These are phyloP conservation scores for Lachancea dasiensis DNA, from an alignment of 805 yeast genomes.

Conservation along the genomic window DNA sequence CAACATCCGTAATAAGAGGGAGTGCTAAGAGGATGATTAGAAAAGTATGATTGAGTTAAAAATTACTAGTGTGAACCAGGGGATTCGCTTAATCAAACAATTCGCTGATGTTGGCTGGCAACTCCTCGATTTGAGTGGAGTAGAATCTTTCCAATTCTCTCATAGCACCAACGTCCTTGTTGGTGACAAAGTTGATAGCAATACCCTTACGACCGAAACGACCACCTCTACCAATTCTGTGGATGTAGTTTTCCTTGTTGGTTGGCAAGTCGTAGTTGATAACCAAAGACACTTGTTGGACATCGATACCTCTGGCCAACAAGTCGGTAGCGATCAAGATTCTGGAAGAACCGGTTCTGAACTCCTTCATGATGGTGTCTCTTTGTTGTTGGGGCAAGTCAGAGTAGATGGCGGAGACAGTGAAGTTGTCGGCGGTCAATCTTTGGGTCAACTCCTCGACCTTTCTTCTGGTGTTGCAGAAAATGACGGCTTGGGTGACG, in stretches of 20 bases:
- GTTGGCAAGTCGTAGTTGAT: conserved; percentile 92
- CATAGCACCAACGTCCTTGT: conserved; percentile 66
- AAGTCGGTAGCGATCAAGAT: conserved; percentile 94
- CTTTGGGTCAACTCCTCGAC: conserved; percentile 85
- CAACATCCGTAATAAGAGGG: conserved; percentile 4
- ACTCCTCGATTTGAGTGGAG: conserved; percentile 66
- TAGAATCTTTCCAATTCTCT: conserved; percentile 71
- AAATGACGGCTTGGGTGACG: conserved; percentile 95
- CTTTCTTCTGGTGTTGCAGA: conserved; percentile 94
- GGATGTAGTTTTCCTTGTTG: conserved; percentile 92
- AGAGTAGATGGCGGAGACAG: conserved; percentile 94
- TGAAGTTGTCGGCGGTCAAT: conserved; percentile 74
- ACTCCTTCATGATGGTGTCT: conserved; percentile 91
- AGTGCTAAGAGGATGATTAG: not conserved
- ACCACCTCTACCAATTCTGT: conserved; percentile 97
- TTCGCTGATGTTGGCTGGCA: conserved; percentile 71
- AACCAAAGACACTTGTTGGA: conserved; percentile 93
- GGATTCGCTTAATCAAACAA: conserved; percentile 19
- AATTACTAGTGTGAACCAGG: not conserved
- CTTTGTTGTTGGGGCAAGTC: conserved; percentile 95
- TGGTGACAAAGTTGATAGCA: conserved; percentile 89
- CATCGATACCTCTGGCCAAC: conserved; percentile 98
- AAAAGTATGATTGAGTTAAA: not conserved
- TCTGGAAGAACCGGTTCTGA: conserved; percentile 88
- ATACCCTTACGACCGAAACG: conserved; percentile 98